Conservation (phyloP, 2,329 filamentous ascomycete species). For the Emergomyces pasteurianus region DNA sequence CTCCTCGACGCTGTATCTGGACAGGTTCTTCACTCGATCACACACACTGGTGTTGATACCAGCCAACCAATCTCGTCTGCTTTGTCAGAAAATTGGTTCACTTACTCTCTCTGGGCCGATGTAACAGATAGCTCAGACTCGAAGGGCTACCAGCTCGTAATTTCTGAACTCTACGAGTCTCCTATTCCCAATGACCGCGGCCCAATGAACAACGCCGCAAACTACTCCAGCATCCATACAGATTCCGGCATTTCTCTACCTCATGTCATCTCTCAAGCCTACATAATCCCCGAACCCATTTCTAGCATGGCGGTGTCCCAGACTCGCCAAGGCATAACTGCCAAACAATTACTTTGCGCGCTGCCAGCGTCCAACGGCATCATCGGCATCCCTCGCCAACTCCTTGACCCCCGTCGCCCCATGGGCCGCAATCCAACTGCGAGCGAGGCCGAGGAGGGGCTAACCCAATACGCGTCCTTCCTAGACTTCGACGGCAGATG, state of each 20-base stretch:
- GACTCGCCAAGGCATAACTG: constrained; percentile 84
- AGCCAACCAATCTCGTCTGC: constrained; percentile 62
- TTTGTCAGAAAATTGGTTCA: constrained; percentile 90
- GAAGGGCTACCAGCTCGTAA: constrained; percentile 74
- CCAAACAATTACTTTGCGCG: constrained; percentile 67
- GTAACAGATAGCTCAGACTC: constrained; percentile 38
- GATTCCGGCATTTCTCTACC: constrained; percentile 52
- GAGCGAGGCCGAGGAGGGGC: constrained; percentile 70
- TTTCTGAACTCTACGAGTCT: constrained; percentile 87
- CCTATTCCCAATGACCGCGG: constrained; percentile 73
- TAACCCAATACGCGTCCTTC: constrained; percentile 61
- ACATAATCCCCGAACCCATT: constrained; percentile 67
- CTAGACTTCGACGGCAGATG: constrained; percentile 76
- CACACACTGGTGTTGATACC: constrained; percentile 62
- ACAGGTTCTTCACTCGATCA: constrained; percentile 58
- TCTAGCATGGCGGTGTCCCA: constrained; percentile 70
- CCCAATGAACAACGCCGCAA: constrained; percentile 54
- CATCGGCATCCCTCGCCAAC: constrained; percentile 61
- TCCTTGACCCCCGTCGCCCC: constrained; percentile 78
- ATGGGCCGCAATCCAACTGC: constrained; percentile 72
- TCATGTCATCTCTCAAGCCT: constrained; percentile 67
- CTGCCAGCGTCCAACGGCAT: constrained; percentile 63
- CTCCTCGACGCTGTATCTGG: constrained; percentile 81
- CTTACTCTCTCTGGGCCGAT: constrained; percentile 63
- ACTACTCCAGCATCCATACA: constrained; percentile 67